A percentile compares a stretch with the other conserved stretches of the same genome.
Evolutionary conservation across 1,284 basidiomycete species (phyloP).

Genomic region (Phlebopus sp.): DNA sequence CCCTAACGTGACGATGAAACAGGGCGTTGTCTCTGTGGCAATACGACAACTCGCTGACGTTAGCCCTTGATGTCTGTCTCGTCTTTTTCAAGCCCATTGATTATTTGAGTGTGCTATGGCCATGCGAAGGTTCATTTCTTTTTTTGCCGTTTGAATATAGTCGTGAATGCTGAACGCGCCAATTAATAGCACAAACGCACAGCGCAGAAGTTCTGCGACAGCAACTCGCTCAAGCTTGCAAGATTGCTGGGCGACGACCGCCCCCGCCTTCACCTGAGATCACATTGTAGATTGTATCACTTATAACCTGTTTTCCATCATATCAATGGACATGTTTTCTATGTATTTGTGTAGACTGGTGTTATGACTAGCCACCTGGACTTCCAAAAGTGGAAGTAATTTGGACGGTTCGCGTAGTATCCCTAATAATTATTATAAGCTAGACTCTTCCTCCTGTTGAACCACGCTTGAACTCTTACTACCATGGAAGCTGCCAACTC

Average conservation of each 20-base stretch:
- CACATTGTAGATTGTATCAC: constrained; percentile 2
- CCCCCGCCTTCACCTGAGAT: constrained; percentile 18
- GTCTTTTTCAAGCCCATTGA: constrained; percentile 60
- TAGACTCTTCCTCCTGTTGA: constrained; percentile 15
- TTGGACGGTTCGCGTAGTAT: constrained; percentile 18
- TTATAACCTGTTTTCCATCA: background rate
- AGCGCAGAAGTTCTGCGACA: constrained; percentile 47
- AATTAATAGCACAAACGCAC: constrained; percentile 47
- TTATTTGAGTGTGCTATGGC: constrained; percentile 66
- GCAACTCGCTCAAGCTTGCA: constrained; percentile 48
- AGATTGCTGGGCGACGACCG: constrained; percentile 42
- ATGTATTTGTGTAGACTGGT: background rate
- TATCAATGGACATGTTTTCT: background rate
- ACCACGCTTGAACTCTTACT: constrained; percentile 13
- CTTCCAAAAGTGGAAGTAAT: constrained; percentile 24
- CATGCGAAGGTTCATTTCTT: constrained; percentile 52
- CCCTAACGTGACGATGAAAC: constrained; percentile 12
- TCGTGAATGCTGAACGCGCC: constrained; percentile 1
- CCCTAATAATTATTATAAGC: constrained; percentile 24
- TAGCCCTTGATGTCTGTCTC: constrained; percentile 66
- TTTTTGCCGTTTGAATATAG: background rate
- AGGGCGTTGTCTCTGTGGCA: constrained; percentile 64
- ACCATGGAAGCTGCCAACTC: constrained; percentile 21
- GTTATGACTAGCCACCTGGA: constrained; percentile 6
- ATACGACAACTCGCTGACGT: constrained; percentile 53